Evolutionary conservation across 2,329 filamentous ascomycete genomes (phyloP).

Genomic region (Pseudohalonectria lignicola): DNA sequence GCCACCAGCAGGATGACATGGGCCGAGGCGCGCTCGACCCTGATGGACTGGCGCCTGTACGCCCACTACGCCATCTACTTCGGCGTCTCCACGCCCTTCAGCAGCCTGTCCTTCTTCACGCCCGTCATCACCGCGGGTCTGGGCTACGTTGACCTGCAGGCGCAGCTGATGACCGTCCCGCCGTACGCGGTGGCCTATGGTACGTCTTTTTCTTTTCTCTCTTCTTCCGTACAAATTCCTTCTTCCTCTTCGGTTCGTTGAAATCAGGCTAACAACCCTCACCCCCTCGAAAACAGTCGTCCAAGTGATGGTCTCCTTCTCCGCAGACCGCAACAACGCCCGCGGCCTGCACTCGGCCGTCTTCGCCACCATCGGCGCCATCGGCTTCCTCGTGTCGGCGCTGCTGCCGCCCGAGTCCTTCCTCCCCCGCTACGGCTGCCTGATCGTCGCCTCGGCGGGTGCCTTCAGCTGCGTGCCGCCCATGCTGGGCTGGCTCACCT

Average conservation of each 20-base stretch:
- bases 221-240: no score
- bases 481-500: slow-evolving; percentile 40
- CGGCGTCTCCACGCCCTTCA: slow-evolving; percentile 42
- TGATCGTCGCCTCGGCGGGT: slow-evolving; percentile 42
- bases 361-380: slow-evolving; percentile 36
- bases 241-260: no score
- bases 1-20: slow-evolving; percentile 52
- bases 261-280: neutral
- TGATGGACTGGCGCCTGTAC: slow-evolving; percentile 57
- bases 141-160: slow-evolving; percentile 37
- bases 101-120: slow-evolving; percentile 49
- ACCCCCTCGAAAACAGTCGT: slow-evolving; percentile 9
- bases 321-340: slow-evolving; percentile 33
- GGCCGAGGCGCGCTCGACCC: slow-evolving; percentile 57
- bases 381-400: slow-evolving; percentile 42
- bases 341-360: slow-evolving; percentile 39
- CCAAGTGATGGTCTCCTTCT: slow-evolving; percentile 28
- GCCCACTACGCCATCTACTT: slow-evolving; percentile 49
- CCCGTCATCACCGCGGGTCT: slow-evolving; percentile 48
- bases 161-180: slow-evolving; percentile 57
- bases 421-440: slow-evolving; percentile 39
- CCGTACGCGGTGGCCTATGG: slow-evolving; percentile 51
- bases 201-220: slow-evolving; percentile 11
- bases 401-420: slow-evolving; percentile 36
- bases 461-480: slow-evolving; percentile 45